Conservation (phyloP, 257 asterid genomes). For the Echium plantagineum region DNA sequence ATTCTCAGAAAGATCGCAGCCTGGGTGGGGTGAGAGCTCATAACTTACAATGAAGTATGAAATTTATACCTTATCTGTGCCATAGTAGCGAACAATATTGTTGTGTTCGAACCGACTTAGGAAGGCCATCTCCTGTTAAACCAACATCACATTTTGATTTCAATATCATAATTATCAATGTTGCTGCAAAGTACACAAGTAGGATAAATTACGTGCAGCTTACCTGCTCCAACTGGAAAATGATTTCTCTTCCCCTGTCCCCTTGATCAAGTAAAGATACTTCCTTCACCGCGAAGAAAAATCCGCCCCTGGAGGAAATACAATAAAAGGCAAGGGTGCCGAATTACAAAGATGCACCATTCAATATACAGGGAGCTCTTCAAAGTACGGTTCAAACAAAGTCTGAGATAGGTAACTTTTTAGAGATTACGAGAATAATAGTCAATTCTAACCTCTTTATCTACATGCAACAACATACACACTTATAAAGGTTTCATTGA, state of each 20-base stretch:
- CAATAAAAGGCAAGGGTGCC: conserved; percentile 3
- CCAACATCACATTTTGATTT: neutral
- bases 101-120: conserved; percentile 85
- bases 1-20: neutral
- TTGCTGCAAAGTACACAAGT: neutral
- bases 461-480: neutral
- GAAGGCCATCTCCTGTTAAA: conserved; percentile 82
- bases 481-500: neutral
- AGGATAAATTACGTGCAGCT: conserved; percentile 5
- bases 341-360: neutral
- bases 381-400: neutral
- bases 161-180: neutral
- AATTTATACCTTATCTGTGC: conserved; percentile 62
- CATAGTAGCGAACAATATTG: conserved; percentile 85
- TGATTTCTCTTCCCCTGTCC: conserved; percentile 62
- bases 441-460: neutral
- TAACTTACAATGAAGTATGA: conserved; percentile 1
- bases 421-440: neutral
- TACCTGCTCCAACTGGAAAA: conserved; percentile 88
- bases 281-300: conserved; percentile 91
- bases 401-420: neutral
- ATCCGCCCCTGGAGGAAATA: conserved; percentile 55
- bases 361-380: neutral
- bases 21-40: neutral
- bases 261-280: conserved; percentile 94